phyloP scores from a whole-genome alignment of 495 filamentous ascomycete genomes.

The Aspergillus campestris region DNA sequence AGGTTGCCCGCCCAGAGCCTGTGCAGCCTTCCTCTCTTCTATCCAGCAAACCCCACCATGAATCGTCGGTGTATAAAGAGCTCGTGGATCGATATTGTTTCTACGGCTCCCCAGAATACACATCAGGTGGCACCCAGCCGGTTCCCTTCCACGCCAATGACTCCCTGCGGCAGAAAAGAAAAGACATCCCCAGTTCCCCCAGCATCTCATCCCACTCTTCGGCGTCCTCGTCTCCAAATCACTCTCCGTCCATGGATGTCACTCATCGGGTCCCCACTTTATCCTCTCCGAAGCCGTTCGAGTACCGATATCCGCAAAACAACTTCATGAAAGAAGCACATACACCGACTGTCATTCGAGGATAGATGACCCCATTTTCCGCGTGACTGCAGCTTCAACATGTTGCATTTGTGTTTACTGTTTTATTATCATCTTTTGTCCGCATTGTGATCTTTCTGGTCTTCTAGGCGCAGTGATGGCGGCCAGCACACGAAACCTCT shows the following conservation, averaged over 20 bases:
- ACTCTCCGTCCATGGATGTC: slow-evolving; percentile 10
- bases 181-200: slow-evolving; percentile 1
- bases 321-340: slow-evolving; percentile 37
- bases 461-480: not conserved
- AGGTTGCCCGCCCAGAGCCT: slow-evolving; percentile 12
- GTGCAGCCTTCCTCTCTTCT: slow-evolving; percentile 41
- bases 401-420: slow-evolving; percentile 6
- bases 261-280: slow-evolving; percentile 19
- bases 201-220: slow-evolving; percentile 17
- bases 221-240: slow-evolving; percentile 16
- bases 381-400: slow-evolving; percentile 3
- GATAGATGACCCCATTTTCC: slow-evolving; percentile 18
- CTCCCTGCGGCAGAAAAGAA: not conserved
- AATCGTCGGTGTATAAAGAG: slow-evolving; percentile 85
- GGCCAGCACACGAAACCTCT: not conserved
- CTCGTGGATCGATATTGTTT: slow-evolving; percentile 89
- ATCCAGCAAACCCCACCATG: slow-evolving; percentile 57
- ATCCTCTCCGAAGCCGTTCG: slow-evolving; percentile 29
- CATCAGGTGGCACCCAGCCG: not conserved
- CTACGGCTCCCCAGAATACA: slow-evolving; percentile 11
- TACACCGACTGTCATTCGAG: slow-evolving; percentile 38
- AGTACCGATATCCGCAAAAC: slow-evolving; percentile 34
- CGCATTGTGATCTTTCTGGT: not conserved
- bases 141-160: slow-evolving; percentile 2
- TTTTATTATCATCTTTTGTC: slow-evolving; percentile 2